A percentile compares a stretch with the other conserved stretches of the same genome.
Conservation (phyloP, 306 rosid genomes). For the Dalbergia oliveri region DNA sequence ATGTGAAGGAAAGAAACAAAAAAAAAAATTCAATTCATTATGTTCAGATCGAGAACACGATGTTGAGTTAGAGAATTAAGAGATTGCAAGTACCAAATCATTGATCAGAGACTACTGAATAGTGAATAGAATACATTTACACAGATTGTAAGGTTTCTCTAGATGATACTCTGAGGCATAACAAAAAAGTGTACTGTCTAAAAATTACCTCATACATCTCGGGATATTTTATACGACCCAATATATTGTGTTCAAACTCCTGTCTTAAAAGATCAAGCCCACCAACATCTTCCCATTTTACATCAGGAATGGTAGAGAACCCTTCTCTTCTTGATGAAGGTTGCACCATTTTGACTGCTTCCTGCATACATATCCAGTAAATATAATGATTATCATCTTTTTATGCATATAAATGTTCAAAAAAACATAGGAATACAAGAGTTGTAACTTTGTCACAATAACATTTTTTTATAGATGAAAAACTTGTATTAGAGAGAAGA, state of each 20-base stretch:
- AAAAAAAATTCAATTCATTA: constrained; percentile 24
- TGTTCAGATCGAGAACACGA: constrained; percentile 19
- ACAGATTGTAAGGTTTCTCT: constrained; percentile 19
- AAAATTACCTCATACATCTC: constrained; percentile 71
- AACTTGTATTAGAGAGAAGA: neutral
- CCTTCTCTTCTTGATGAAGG: constrained; percentile 96
- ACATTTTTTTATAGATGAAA: neutral
- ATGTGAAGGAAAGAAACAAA: neutral
- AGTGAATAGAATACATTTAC: neutral
- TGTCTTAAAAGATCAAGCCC: constrained; percentile 74
- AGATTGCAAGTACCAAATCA: constrained; percentile 28
- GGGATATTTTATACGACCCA: constrained; percentile 71
- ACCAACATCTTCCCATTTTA: constrained; percentile 95
- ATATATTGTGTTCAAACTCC: constrained; percentile 68
- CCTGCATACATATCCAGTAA: constrained; percentile 57
- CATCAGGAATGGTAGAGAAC: constrained; percentile 81
- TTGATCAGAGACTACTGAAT: neutral
- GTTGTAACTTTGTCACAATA: neutral
- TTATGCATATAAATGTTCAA: neutral
- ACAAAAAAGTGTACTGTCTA: neutral
- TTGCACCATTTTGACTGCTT: constrained; percentile 77
- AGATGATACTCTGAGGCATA: neutral
- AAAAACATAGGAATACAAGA: neutral
- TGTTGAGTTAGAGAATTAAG: constrained; percentile 23
- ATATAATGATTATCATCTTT: constrained; percentile 8